Evolutionary conservation across 1,139 yeast genomes (phyloP).

Genomic region (Blastobotrys serpentis): DNA sequence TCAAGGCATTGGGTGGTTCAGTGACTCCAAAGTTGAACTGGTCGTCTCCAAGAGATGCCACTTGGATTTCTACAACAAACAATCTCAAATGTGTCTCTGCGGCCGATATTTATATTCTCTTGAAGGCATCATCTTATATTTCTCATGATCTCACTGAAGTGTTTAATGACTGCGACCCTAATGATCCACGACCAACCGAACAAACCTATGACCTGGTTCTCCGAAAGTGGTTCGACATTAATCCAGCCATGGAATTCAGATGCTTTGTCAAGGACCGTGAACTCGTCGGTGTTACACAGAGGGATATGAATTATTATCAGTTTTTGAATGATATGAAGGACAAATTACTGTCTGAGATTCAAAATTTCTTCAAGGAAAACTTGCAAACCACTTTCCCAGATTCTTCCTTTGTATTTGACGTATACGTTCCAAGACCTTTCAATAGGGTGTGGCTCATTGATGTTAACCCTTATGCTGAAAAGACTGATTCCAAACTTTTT

Average conservation of each 20-base stretch:
- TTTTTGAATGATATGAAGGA: constrained; percentile 54
- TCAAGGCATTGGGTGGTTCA: constrained; percentile 49
- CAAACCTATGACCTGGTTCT: constrained; percentile 60
- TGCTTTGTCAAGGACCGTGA: constrained; percentile 66
- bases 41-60: constrained; percentile 95
- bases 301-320: constrained; percentile 81
- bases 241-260: constrained; percentile 89
- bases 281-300: constrained; percentile 73
- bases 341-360: constrained; percentile 50
- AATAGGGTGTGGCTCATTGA: constrained; percentile 68
- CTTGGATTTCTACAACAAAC: constrained; percentile 84
- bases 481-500: constrained; percentile 72
- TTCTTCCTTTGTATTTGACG: constrained; percentile 65
- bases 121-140: constrained; percentile 85
- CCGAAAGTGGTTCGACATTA: constrained; percentile 75
- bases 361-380: constrained; percentile 53
- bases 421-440: constrained; percentile 77
- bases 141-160: constrained; percentile 80
- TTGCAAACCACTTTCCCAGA: constrained; percentile 54
- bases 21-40: constrained; percentile 91
- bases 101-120: constrained; percentile 70
- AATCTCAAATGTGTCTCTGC: constrained; percentile 67
- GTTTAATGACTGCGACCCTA: constrained; percentile 46
- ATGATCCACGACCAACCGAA: constrained; percentile 23
- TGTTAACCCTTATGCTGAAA: constrained; percentile 78